Evolutionary conservation across 495 filamentous ascomycete genomes (phyloP), one percentile per base, ranked within the genome.

Genomic region (Tricharina praecox): DNA sequence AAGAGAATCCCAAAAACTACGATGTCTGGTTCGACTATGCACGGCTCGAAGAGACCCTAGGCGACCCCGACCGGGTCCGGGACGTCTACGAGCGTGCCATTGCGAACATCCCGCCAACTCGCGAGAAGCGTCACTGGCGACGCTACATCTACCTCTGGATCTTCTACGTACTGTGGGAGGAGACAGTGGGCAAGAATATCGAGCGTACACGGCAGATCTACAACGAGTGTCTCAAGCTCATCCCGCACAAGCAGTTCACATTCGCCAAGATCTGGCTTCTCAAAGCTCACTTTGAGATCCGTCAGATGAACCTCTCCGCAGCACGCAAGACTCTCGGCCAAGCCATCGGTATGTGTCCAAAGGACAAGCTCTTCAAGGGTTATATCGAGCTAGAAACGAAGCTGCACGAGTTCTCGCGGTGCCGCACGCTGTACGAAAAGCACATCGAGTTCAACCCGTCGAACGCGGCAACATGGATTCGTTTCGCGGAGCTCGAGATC

Each of bases 141-240:
- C 70, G 90, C 20, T 97, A 97, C 61, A 93, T 97, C 50, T 97
- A 94, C 63, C 73, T 97, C 2, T 97, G 88, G 82, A 75, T 95
- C 37, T 94, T 95, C 67, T 97, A 97, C 64, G 90, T 92, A 1
- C 64, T 93, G 15, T 96, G 79, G 76, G 88, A 95, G 62, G 90
- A 96, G 58, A 76, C 79, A 69, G 79, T 85, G 47, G 74, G 74
- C 20, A 79, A 80, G 53, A 86, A 96, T 55, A 60, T 76, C 28
- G 73, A 79, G 18, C 78, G 92, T 28, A 85, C 88, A 5, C 74
- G 82, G 23, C 82, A 94, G 56, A 84, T 97, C 53, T 96, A 94
- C 66, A 71, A 81, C 48, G 82, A 88, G 52, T 93, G 83, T 50
- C 66, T 96, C 28, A 79, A 78, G 54, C 66, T 95, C 20, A 79